Base-by-base conservation (phyloP, 2,329 filamentous ascomycete species). In the Stylonectria norvegica region DNA sequence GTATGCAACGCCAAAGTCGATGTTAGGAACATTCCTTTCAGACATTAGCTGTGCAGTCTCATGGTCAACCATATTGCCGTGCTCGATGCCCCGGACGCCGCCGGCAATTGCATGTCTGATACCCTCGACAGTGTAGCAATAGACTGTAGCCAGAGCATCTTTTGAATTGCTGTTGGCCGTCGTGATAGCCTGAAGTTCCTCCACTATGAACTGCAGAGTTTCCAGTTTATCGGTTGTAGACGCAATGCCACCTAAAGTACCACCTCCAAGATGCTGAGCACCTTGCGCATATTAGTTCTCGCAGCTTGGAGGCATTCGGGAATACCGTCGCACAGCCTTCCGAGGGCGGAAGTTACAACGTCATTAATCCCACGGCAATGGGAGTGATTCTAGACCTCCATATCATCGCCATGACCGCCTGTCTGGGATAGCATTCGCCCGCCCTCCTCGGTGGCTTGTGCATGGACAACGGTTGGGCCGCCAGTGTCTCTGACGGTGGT, bases 241-340 rank as follows among this genome's bases (percentile, higher is more conserved):
- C 0, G 72, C 68, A 2, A 82, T 76, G 7, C 79, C 78, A 2
- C 79, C 78, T 5, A 69, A 69, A 1, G 66, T 66, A 76, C 81
- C 81, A 46, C 83, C 76, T 57, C 82, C 82, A 57, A 83, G 70
- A 49, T 81, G 81, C 51, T 81, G 75, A 1, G 75, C 73, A 2
- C 78, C 78, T 7, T 65, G 3, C 78, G 65, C 0, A 83, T 56
- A 53, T 81, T 71, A 36, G 79, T 75, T 3, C 78, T 66, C 0
- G 71, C 68, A 6, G 64, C 70, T 15, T 67, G 67, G 29, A 77
- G 62, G 46, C 77, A 81, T 31, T 75, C 72, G 0, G 74, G 64
- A 1, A 78, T 75, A 2, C 78, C 75, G 52, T 81, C 74, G 30
- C 30, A 68, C 69, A 2, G 22, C 7, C 22, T 7, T 8, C 22